Evolutionary conservation across 371 early-diverging fungal species (phyloP).

Genomic region (Homolaphlyctis polyrhiza): DNA sequence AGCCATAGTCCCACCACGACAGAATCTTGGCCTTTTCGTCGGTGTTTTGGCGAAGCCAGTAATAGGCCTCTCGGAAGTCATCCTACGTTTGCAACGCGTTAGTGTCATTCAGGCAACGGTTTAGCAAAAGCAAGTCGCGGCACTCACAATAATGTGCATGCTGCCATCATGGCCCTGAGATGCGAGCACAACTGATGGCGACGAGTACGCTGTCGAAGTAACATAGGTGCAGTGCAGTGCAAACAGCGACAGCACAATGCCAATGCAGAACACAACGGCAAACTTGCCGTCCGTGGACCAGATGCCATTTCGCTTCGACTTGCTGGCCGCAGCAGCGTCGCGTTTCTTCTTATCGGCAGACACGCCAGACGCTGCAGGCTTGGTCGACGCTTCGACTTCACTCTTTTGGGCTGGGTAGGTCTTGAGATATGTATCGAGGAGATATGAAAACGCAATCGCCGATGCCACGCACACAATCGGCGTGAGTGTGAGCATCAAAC

Average conservation of each 20-base stretch:
- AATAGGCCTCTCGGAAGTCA: constrained; percentile 99
- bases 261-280: constrained; percentile 48
- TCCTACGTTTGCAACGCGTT: constrained; percentile 44
- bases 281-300: constrained; percentile 14
- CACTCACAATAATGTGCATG: constrained; percentile 69
- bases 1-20: constrained; percentile 99
- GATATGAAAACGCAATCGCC: constrained; percentile 82
- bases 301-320: constrained; percentile 28
- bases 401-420: constrained; percentile 10
- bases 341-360: constrained; percentile 19
- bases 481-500: constrained; percentile 95
- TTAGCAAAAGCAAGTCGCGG: neutral
- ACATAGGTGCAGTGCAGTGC: constrained; percentile 98
- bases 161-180: constrained; percentile 80
- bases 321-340: constrained; percentile 7
- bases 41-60: constrained; percentile 97
- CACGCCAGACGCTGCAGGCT: constrained; percentile 6
- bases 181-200: constrained; percentile 98
- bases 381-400: constrained; percentile 4
- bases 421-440: constrained; percentile 70
- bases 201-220: constrained; percentile 95
- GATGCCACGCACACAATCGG: constrained; percentile 95
- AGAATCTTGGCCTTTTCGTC: constrained; percentile 88
- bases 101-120: neutral
- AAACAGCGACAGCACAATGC: constrained; percentile 67